Percentiles rank a stretch among this genome's conserved stretches.
phyloP scores from a whole-genome alignment of 177 flowering plant species.

The Vitis hybrid region DNA sequence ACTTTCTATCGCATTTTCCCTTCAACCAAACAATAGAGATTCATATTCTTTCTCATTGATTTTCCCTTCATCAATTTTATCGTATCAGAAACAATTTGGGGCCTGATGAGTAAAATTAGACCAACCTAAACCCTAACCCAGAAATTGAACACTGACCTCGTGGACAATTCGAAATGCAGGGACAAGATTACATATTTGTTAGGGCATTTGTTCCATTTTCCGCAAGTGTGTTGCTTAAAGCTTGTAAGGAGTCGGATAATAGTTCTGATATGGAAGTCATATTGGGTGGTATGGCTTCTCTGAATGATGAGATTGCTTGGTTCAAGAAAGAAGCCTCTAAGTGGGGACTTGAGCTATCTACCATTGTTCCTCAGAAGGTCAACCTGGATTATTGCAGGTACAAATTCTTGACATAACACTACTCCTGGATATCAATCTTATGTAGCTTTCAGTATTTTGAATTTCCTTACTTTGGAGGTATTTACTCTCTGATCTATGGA shows the following conservation, averaged over 20 bases:
- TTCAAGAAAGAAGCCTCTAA: constrained; percentile 82
- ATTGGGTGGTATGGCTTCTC: constrained; percentile 66
- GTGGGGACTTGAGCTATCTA: constrained; percentile 52
- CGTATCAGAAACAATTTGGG: too few relatives aligned
- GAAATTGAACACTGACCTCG: too few relatives aligned
- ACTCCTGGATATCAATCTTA: too few relatives aligned
- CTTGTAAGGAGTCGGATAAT: constrained; percentile 60
- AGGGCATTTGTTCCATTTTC: constrained; percentile 71
- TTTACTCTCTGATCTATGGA: too few relatives aligned
- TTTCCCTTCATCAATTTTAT: too few relatives aligned
- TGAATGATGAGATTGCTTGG: constrained; percentile 83
- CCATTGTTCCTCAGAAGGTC: constrained; percentile 46
- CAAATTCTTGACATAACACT: background rate
- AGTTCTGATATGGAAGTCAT: constrained; percentile 62
- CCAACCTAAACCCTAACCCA: too few relatives aligned
- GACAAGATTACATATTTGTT: constrained; percentile 83
- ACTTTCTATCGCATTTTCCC: too few relatives aligned
- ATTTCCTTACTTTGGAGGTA: background rate
- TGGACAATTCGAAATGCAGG: constrained; percentile 40
- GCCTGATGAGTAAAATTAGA: too few relatives aligned
- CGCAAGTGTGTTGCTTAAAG: constrained; percentile 69
- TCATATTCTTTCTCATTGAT: too few relatives aligned
- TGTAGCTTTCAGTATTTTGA: background rate
- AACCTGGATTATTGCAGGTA: constrained; percentile 78
- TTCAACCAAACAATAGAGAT: too few relatives aligned